Evolutionary conservation across 1,139 yeast species (phyloP), one percentile per base, ranked within the genome.

Genomic region (Fermentozyma sake): DNA sequence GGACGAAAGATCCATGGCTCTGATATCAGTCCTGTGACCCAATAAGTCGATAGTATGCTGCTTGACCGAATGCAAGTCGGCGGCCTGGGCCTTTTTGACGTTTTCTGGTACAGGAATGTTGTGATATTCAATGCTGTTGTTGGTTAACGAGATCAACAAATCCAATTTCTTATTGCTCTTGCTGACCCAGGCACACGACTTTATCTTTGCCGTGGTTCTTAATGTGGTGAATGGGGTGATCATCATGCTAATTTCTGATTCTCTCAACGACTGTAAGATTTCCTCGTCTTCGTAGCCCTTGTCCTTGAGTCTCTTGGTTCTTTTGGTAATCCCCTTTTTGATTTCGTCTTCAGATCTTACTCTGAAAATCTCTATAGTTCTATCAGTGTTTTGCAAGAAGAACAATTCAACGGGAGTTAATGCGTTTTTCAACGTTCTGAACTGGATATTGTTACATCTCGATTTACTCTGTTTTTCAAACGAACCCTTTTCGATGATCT

Each of bases 21-120:
- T 72, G 18, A 91, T 71, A 52, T 93, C 99, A 4, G 85, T 76
- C 50, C 96, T 76, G 50, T 89, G 96, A 14, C 98, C 99, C 27
- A 76, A 71, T 24, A 77, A 57, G 26, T 87, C 96, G 18, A 91
- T 66, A 1, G 78, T 56, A 45, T 74, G 74, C 15, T 61, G 48
- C 42, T 67, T 76, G 6, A 40, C 44, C 1, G 58, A 30, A 18
- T 43, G 38, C 16, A 58, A 33, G 9, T 50, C 60, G 3, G 61
- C 52, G 4, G 75, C 69, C 18, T 66, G 62, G 4, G 72, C 59
- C 41, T 70, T 72, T 33, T 55, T 62, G 29, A 63, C 49, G 32
- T 53, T 56, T 31, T 64, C 67, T 1, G 81, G 79, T 8, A 75
- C 41, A 12, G 68, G 59, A 16, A 85, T 57, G 7, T 66, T 55